Conservation (phyloP, 208 protist species). For the Tritrichomonas foetus region DNA sequence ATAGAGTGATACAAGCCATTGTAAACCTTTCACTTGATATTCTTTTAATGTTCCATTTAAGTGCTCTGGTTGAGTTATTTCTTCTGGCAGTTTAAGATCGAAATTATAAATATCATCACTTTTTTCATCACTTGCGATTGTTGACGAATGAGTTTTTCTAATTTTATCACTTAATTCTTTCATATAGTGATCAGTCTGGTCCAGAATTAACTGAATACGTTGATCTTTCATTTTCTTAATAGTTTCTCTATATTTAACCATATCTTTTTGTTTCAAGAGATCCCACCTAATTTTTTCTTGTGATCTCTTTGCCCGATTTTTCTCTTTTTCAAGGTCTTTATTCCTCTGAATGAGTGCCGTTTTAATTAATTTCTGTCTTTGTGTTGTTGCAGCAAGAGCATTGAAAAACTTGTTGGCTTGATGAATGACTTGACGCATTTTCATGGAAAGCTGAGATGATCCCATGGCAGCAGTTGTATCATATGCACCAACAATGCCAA, state of each 20-base stretch:
- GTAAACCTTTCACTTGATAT: conserved; percentile 37
- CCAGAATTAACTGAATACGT: background rate
- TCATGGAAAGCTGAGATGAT: background rate
- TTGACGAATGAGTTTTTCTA: background rate
- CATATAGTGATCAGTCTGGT: conserved; percentile 1
- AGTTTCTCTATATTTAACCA: background rate
- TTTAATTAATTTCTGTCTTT: background rate
- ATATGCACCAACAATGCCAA: background rate
- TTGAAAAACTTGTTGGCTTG: background rate
- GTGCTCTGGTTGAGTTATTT: background rate
- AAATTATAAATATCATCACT: background rate
- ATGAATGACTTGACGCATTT: background rate
- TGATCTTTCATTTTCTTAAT: background rate
- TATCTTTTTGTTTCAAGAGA: background rate
- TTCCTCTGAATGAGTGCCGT: no score
- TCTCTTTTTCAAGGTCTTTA: background rate
- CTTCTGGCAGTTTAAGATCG: background rate
- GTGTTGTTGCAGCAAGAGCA: background rate
- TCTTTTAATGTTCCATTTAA: background rate
- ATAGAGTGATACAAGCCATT: conserved; percentile 43
- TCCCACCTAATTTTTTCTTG: background rate
- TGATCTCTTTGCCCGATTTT: background rate
- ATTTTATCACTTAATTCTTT: conserved; percentile 27
- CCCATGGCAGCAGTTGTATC: background rate
- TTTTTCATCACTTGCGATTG: background rate